These are phyloP conservation scores for Phlebiopsis flavidoalba DNA, from an alignment of 768 basidiomycete species.

Conservation along the genomic window DNA sequence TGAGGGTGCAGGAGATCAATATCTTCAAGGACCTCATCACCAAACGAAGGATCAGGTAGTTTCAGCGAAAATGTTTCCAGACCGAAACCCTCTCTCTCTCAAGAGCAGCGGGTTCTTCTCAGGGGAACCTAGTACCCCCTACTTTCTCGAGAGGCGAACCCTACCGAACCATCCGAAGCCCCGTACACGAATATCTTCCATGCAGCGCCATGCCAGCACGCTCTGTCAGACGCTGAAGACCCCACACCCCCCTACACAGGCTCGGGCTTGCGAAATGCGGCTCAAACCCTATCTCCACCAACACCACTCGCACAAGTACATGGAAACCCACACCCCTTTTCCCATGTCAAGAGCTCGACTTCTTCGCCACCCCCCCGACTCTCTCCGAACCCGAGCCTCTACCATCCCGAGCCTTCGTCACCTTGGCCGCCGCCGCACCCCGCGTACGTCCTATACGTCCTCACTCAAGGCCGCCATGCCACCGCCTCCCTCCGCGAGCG, in stretches of 20 bases:
- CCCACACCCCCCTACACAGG: neutral
- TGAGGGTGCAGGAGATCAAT: conserved; percentile 1
- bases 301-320: neutral
- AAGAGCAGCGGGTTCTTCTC: neutral
- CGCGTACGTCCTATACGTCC: conserved; percentile 1
- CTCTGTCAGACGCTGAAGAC: neutral
- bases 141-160: neutral
- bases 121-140: neutral
- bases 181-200: neutral
- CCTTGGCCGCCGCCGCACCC: neutral
- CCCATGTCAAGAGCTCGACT: neutral
- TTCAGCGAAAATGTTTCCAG: neutral
- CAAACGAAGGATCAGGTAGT: neutral
- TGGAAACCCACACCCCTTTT: neutral
- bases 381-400: neutral
- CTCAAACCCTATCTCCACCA: neutral
- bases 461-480: too few relatives aligned
- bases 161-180: neutral
- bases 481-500: conserved; percentile 5
- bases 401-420: neutral
- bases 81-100: neutral
- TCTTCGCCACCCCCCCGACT: conserved; percentile 1
- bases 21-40: conserved; percentile 12
- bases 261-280: neutral
- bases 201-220: neutral